Percentiles rank a stretch among this genome's conserved stretches.
phyloP scores from a whole-genome alignment of 2,329 filamentous ascomycete genomes.

The Diaporthe citriasiana region DNA sequence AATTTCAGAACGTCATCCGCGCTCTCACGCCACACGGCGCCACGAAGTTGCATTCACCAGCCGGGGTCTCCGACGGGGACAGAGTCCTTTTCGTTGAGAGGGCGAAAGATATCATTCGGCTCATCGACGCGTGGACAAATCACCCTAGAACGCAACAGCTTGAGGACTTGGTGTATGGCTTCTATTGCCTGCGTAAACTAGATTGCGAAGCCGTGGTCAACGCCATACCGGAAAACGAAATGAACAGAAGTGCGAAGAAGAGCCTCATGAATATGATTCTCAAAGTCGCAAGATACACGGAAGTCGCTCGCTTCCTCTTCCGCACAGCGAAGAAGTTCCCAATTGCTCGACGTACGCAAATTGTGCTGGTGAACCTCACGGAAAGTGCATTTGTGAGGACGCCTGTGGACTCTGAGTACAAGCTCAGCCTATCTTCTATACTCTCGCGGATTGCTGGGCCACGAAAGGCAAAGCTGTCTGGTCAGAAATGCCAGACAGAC shows the following conservation, averaged over 20 bases:
- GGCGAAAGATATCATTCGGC: background rate
- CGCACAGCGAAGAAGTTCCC: background rate
- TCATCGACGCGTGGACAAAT: background rate
- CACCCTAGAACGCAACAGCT: background rate
- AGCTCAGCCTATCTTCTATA: background rate
- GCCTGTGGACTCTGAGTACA: background rate
- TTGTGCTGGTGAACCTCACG: background rate
- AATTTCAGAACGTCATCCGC: background rate
- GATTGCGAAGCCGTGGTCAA: background rate
- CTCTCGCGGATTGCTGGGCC: background rate
- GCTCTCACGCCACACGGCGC: background rate
- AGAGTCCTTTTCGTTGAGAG: background rate
- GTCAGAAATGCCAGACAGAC: background rate
- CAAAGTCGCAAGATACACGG: background rate
- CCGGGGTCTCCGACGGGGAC: fast-evolving
- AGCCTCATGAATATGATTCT: background rate
- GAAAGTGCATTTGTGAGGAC: background rate
- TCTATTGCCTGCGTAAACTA: background rate
- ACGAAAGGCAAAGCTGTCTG: background rate
- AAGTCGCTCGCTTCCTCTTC: background rate
- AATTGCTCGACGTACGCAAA: background rate
- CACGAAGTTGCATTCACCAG: fast-evolving
- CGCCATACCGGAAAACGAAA: background rate
- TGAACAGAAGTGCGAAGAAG: background rate
- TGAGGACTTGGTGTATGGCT: background rate